phyloP scores from a whole-genome alignment of 176 grass and related monocot species.

The Ananas comosus region DNA sequence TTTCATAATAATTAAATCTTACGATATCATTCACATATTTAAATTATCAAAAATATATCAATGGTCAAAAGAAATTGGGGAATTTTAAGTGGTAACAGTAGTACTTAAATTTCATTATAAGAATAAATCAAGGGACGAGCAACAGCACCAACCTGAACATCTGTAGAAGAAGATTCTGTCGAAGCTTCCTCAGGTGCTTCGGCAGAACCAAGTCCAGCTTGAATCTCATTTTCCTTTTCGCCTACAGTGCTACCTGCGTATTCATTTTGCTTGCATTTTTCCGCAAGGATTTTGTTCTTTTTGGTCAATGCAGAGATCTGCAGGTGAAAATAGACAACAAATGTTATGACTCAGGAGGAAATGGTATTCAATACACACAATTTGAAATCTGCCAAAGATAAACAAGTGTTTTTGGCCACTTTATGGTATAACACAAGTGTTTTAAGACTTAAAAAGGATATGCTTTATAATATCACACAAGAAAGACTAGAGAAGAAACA shows the following conservation, averaged over 20 bases:
- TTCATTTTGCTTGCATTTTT: constrained; percentile 40
- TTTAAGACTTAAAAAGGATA: too few relatives aligned
- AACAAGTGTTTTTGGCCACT: background rate
- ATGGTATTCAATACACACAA: constrained; percentile 9
- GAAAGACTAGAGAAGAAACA: too few relatives aligned
- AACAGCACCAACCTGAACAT: constrained; percentile 29
- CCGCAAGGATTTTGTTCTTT: constrained; percentile 70
- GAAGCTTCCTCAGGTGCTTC: constrained; percentile 24
- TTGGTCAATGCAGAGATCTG: constrained; percentile 60
- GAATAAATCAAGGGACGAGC: constrained; percentile 8
- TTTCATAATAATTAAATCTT: too few relatives aligned
- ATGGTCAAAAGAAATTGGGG: background rate
- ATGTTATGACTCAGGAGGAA: background rate
- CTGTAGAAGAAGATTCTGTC: constrained; percentile 24
- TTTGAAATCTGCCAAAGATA: constrained; percentile 1
- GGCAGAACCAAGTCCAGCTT: constrained; percentile 22
- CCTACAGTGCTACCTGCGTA: constrained; percentile 16
- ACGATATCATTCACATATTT: background rate
- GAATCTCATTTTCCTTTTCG: constrained; percentile 29
- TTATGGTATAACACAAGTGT: too few relatives aligned
- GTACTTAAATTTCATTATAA: background rate
- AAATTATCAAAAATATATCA: background rate
- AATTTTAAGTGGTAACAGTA: background rate
- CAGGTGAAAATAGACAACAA: constrained; percentile 9
- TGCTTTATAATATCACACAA: too few relatives aligned